Evolutionary conservation across 441 rosid species (phyloP), one percentile per base, ranked within the genome.

Genomic region (Eutrema salsugineum): DNA sequence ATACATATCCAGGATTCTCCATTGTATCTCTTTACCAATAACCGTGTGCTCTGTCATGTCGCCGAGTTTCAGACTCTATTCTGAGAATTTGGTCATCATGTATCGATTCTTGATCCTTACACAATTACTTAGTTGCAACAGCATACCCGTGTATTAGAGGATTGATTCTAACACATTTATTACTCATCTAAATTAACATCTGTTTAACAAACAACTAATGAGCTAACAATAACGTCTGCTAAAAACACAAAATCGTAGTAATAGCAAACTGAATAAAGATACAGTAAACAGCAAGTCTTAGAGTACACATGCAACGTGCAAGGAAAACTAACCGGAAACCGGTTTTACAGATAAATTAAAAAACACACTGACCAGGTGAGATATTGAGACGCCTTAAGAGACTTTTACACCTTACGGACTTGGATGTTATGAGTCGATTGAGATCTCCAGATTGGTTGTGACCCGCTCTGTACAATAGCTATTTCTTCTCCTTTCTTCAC

Each of bases 401-500:
- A 47, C 20, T 68, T 68, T 75, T 88, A 93, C 27, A 87, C 99
- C 85, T 84, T 85, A 46, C 96, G 87, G 74, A 95, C 97, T 85
- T 96, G 98, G 77, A 91, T 93, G 79, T 89, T 93, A 77, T 93
- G 99, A 4, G 97, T 93, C 36, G 99, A 89, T 53, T 91, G 98
- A 79, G 87, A 88, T 71, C 97, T 84, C 98, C 98, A 96, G 77
- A 96, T 96, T 60, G 98, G 97, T 69, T 87, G 88, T 68, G 86
- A 86, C 30, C 98, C 98, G 62, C 99, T 96, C 82, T 83, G 97
- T 64, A 96, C 85, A 47, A 93, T 92, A 2, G 97, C 97, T 39
- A 93, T 87, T 77, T 96, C 98, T 76, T 91, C 98, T 75, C 96
- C 99, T 68, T 87, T 85, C 80, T 87, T 96, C 59, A 96, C 94